Evolutionary conservation across 116 monocot genomes (phyloP).

Genomic region (Cymodocea nodosa): DNA sequence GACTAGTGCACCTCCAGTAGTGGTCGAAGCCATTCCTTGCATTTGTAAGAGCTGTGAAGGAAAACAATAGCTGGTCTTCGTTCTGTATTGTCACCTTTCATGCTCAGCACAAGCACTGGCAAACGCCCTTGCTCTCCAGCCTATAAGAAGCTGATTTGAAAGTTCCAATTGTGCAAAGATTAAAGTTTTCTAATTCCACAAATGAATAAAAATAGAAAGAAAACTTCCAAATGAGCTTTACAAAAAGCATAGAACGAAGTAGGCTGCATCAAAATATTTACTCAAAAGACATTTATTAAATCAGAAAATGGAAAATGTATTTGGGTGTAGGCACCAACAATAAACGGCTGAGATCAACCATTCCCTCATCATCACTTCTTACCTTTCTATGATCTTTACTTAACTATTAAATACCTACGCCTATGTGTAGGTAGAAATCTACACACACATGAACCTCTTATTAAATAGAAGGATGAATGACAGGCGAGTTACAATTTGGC

Average conservation of each 20-base stretch:
- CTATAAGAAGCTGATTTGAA: conserved; percentile 15
- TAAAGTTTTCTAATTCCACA: neutral
- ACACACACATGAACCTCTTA: neutral
- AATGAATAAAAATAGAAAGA: neutral
- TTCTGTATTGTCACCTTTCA: conserved; percentile 27
- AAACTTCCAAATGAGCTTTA: no score
- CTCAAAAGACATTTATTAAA: no score
- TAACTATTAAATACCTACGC: no score
- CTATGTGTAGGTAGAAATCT: no score
- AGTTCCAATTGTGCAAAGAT: neutral
- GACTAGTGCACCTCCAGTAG: conserved; percentile 60
- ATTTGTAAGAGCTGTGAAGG: conserved; percentile 84
- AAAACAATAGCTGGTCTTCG: conserved; percentile 78
- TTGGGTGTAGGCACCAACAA: no score
- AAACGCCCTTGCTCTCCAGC: conserved; percentile 82
- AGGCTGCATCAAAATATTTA: no score
- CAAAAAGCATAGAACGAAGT: no score
- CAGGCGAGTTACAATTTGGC: neutral
- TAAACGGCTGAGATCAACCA: no score
- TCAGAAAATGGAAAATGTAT: no score
- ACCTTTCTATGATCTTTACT: no score
- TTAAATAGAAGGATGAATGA: neutral
- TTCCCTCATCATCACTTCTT: no score
- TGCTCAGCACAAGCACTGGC: conserved; percentile 72
- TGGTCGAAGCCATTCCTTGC: conserved; percentile 95